Base-by-base conservation (phyloP, 768 basidiomycete genomes). In the Podaxis mareebaensis region DNA sequence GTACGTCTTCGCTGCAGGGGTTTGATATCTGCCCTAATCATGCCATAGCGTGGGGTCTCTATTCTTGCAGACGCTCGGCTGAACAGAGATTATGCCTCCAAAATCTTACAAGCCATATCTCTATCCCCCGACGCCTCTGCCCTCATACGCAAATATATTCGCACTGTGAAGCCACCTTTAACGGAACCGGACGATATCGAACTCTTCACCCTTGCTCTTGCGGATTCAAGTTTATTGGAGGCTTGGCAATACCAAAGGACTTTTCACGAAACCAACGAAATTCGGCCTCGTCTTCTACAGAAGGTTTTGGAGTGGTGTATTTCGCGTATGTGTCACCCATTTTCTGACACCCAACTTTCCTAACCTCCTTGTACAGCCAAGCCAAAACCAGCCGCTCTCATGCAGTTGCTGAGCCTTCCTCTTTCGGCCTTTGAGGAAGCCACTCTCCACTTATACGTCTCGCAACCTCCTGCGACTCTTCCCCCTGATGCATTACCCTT, bases 201-300 rank as follows among this genome's bases (percentile, higher is more conserved):
- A 66, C 76, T 82, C n/a, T 93, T 93, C 69, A 72, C 84, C 1
- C 68, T 88, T 30, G 88, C 93, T 1, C 78, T 94, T 26, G 87
- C 86, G 0, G 84, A 90, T 30, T 76, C 80, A 0, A 88, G 82
- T 68, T 75, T 93, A 5, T 69, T 82, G 62, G 87, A 91, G 55
- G 91, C 91, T 3, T 94, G 92, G 92, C 78, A 81, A 57, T 93
- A 84, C 69, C 87, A 91, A 66, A 80, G 88, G 15, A 86, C 86
- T 0, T 93, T 92, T 68, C 81, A 80, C 36, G 90, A 94, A 67
- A 73, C 68, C 11, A 79, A 81, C 40, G 75, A 80, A 28, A 83
- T 81, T 24, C 83, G 89, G 2, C 72, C 79, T 13, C 78, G 84
- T 48, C 72, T 93, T 8, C 73, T 90, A 17, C 74, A 75, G 57